Base-by-base conservation (phyloP, 1,139 yeast species). In the Hanseniaspora sp. region DNA sequence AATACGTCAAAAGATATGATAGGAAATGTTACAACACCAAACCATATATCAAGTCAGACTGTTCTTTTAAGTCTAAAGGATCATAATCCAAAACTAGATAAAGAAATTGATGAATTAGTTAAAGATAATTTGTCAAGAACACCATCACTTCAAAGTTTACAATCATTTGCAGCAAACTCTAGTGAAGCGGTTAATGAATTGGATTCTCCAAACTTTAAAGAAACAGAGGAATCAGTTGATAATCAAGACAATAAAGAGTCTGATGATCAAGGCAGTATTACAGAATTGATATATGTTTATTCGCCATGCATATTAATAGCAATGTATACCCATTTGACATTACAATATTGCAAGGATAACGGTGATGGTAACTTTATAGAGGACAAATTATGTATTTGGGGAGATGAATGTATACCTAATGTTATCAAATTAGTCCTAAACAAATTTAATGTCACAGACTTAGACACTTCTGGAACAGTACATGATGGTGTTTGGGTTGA, bases 221-320 rank as follows among this genome's bases (percentile, higher is more conserved):
- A 31, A 8, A n/a, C 31, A 13, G 37, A 43, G n/a, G 17, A 15
- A 12, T 6, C 7, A 30, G 11, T 23, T 15, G 30, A 39, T 9
- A 13, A 17, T 39, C 6, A 7, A 11, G 30, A 18, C 7, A 39
- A 33, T 28, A 45, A 37, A 18, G 42, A 34, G 53, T 35, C 17
- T 37, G 29, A 23, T 23, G 23, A 11, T 45, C 23, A 23, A 33
- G 46, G 72, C 52, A 58, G 63, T 31, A 71, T 77, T 44, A 76
- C 83, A 67, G 75, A 76, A 60, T 70, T 86, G 58, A 76, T 88
- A 42, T 86, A 88, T 64, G 82, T 95, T 37, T 90, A 86, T 68
- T 85, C 95, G 15, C 97, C 98, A 2, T 86, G 96, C 67, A 82
- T 92, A 58, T 80, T 92, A 51, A 88, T 90, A 58, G 95, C 96